Conservation (phyloP, 202 grass and related monocot species). For the Musa balbisiana region DNA sequence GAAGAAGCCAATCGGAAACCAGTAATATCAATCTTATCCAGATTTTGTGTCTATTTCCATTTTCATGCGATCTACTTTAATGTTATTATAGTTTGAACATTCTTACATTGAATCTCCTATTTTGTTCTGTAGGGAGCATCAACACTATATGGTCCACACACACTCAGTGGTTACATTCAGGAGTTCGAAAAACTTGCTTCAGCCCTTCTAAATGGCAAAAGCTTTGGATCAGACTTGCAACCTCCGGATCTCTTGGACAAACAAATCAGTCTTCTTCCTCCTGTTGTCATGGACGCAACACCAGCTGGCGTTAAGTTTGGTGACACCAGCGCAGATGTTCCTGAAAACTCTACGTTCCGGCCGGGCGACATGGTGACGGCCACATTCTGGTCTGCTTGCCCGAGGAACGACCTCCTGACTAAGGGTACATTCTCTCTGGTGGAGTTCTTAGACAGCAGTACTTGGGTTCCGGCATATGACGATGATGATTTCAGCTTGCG, state of each 20-base stretch:
- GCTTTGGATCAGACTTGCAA: constrained; percentile 36
- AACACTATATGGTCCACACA: constrained; percentile 89
- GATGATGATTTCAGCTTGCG: constrained; percentile 88
- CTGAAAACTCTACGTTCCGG: constrained; percentile 55
- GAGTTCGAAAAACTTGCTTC: constrained; percentile 85
- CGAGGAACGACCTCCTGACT: constrained; percentile 81
- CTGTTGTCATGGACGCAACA: constrained; percentile 61
- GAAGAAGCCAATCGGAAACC: no score
- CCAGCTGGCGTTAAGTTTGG: constrained; percentile 60
- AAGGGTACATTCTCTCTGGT: constrained; percentile 69
- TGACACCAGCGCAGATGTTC: constrained; percentile 56
- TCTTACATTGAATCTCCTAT: no score
- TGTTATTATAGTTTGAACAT: no score
- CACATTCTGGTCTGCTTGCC: constrained; percentile 87
- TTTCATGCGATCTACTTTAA: no score
- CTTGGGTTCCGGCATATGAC: constrained; percentile 67
- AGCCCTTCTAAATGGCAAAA: constrained; percentile 53
- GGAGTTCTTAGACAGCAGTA: constrained; percentile 46
- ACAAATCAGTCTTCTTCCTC: constrained; percentile 76
- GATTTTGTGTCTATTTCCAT: no score
- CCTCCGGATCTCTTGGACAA: constrained; percentile 77
- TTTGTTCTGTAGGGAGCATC: constrained; percentile 55
- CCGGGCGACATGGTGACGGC: constrained; percentile 56
- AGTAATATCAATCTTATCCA: no score
- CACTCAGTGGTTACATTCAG: constrained; percentile 82